These are phyloP conservation scores for Blastobotrys chiropterorum DNA, from an alignment of 805 yeast species.

Conservation along the genomic window DNA sequence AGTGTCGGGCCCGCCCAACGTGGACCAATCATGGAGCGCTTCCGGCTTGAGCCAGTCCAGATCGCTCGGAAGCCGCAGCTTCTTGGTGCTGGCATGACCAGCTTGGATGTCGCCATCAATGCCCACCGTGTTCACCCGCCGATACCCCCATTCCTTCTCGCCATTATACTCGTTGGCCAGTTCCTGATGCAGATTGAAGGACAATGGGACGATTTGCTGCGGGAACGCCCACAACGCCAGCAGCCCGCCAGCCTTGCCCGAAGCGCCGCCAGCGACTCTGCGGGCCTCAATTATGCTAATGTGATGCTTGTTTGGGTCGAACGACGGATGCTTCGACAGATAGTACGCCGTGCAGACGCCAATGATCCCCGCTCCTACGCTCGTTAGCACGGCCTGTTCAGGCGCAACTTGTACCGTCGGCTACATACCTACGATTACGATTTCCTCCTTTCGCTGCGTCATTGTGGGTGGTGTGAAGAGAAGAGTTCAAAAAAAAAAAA, in stretches of 20 bases:
- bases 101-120: conserved; percentile 69
- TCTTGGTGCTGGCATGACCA: conserved; percentile 15
- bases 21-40: conserved; percentile 40
- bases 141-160: conserved; percentile 86
- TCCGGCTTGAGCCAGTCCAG: conserved; percentile 63
- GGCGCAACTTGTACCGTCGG: neutral
- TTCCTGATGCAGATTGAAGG: conserved; percentile 80
- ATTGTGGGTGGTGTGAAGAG: conserved; percentile 1
- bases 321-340: conserved; percentile 74
- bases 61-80: conserved; percentile 29
- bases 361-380: conserved; percentile 73
- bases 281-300: conserved; percentile 83
- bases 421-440: conserved; percentile 63
- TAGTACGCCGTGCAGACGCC: conserved; percentile 95
- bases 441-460: conserved; percentile 53
- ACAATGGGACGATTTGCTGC: conserved; percentile 82
- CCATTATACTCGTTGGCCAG: conserved; percentile 75
- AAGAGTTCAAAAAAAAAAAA: too few species aligned
- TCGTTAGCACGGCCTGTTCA: conserved; percentile 10
- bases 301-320: conserved; percentile 64
- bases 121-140: conserved; percentile 79
- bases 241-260: conserved; percentile 96
- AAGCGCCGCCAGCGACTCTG: conserved; percentile 94
- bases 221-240: conserved; percentile 97
- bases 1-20: conserved; percentile 72